Evolutionary conservation across 768 basidiomycete genomes (phyloP).

Genomic region (Leccinum pellstonianum): DNA sequence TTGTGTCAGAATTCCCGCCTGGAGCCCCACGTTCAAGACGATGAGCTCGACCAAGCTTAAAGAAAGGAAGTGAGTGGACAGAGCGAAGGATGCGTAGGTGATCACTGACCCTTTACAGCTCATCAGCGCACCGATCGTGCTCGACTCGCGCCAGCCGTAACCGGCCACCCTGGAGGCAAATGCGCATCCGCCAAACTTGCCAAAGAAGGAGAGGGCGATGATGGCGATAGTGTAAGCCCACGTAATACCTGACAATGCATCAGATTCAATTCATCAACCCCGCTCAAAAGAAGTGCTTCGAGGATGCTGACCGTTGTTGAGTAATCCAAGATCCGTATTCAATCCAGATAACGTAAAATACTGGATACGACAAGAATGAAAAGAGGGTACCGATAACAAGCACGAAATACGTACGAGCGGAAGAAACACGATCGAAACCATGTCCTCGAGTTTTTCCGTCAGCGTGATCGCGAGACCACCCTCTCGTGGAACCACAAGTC

Average conservation of each 20-base stretch:
- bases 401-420: conserved; percentile 55
- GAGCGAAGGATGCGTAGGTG: not conserved
- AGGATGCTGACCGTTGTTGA: conserved; percentile 60
- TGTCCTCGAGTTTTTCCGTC: conserved; percentile 97
- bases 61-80: conserved; percentile 4
- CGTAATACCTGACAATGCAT: conserved; percentile 50
- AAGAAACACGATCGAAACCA: conserved; percentile 86
- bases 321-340: conserved; percentile 81
- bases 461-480: conserved; percentile 82
- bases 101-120: conserved; percentile 81
- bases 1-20: conserved; percentile 70
- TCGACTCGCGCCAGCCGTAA: conserved; percentile 77
- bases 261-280: not conserved
- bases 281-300: not conserved
- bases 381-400: not conserved
- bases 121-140: conserved; percentile 90
- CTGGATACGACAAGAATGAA: conserved; percentile 34
- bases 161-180: conserved; percentile 64
- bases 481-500: conserved; percentile 81
- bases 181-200: conserved; percentile 88
- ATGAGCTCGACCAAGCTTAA: conserved; percentile 85
- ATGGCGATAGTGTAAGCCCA: conserved; percentile 91
- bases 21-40: conserved; percentile 90
- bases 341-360: conserved; percentile 94
- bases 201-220: conserved; percentile 70